These are phyloP conservation scores for Epicoccum nigrum DNA, from an alignment of 2,329 filamentous ascomycete species.

Conservation along the genomic window DNA sequence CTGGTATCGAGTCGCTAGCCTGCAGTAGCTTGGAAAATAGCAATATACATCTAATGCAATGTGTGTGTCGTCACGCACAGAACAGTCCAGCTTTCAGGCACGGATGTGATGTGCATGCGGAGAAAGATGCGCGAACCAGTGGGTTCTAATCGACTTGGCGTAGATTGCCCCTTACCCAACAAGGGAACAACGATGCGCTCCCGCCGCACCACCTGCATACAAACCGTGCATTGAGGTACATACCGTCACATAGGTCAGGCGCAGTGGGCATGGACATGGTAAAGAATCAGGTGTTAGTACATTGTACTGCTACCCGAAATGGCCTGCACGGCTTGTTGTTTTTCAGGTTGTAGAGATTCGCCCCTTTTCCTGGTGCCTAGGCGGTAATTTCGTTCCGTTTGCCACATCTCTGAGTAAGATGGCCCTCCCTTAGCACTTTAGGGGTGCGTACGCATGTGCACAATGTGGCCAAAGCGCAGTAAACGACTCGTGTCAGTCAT, in stretches of 20 bases:
- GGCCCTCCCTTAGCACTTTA: conserved; percentile 13
- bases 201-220: not conserved
- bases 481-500: conserved; percentile 7
- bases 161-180: not conserved
- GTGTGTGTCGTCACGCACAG: no score
- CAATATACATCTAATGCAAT: no score
- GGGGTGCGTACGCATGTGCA: conserved; percentile 11
- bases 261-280: not conserved
- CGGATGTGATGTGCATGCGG: not conserved
- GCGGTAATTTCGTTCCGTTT: conserved; percentile 17
- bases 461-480: conserved; percentile 13
- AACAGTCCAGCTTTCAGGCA: not conserved
- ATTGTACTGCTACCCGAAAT: no score
- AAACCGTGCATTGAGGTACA: conserved; percentile 5
- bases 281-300: not conserved
- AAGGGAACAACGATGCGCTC: not conserved
- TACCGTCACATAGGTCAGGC: not conserved
- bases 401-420: conserved; percentile 15
- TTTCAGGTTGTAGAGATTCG: conserved; percentile 11
- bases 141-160: conserved; percentile 7
- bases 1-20: no score
- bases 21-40: no score
- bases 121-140: conserved; percentile 13
- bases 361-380: conserved; percentile 18
- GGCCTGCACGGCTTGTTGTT: not conserved